Evolutionary conservation across 179 eudicot genomes (phyloP), one percentile per base, ranked within the genome.

Genomic region (Camellia oleifera): DNA sequence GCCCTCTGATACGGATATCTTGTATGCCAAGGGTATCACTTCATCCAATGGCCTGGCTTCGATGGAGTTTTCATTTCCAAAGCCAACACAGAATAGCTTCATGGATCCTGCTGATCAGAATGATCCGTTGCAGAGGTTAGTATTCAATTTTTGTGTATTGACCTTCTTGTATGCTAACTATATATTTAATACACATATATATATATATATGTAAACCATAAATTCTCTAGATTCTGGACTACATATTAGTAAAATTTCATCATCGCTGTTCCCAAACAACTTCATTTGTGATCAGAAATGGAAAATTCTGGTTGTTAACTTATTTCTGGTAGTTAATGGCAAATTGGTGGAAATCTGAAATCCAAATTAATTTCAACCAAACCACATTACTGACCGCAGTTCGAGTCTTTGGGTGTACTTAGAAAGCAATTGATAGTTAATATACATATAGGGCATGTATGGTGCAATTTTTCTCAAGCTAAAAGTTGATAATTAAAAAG

Each of bases 1-100:
- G 84, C 99, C 99, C 40, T 91, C 97, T 69, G 92, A 92, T 83
- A 73, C 78, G 83, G 99, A 96, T 82, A 94, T 96, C 74, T 79
- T 96, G 45, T 88, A 91, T 86, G 92, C 96, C 1, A 97, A 94
- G 84, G 97, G 97, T 65, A 83, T 94, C 64, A 85, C 87, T 62
- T 86, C 92, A 77, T 87, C 96, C 7, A 96, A 92, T 81, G 90
- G 96, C 76, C 85, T 96, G 75, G 88, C 92, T 58, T 88, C 86
- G 64, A 86, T 89, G 84, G 98, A 94, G 60, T 96, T 94, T 83
- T 92, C 96, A 53, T 85, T 91, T 78, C 94, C 94, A 1, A 83
- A 77, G 15, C 82, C 93, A 63, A 80, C 78, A 57, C 78, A 81
- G 14, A 90, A 89, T 71, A 88, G 86, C 46, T 80, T 84, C 82